These are phyloP conservation scores for Grosmannia clavigera DNA, from an alignment of 2,329 filamentous ascomycete genomes.

Conservation along the genomic window DNA sequence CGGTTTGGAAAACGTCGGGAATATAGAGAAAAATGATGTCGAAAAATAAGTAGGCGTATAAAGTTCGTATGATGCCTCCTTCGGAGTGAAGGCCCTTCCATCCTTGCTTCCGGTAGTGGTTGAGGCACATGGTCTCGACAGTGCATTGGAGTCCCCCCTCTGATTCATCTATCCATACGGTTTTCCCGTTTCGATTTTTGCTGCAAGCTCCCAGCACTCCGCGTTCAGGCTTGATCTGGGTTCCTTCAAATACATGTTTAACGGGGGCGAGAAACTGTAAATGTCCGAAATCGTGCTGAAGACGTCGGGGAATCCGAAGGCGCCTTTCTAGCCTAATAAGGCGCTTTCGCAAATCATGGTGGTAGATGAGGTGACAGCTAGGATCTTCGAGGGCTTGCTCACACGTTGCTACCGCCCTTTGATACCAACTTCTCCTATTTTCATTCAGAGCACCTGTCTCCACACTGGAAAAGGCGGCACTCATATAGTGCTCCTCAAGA, in stretches of 20 bases:
- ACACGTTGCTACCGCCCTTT: conserved; percentile 65
- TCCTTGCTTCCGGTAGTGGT: conserved; percentile 66
- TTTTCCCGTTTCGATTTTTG: conserved; percentile 43
- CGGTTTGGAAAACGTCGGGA: conserved; percentile 93
- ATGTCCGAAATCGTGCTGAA: conserved; percentile 89
- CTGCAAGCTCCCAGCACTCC: conserved; percentile 25
- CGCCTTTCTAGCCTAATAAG: conserved; percentile 82
- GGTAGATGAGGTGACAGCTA: conserved; percentile 82
- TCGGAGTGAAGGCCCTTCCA: conserved; percentile 96
- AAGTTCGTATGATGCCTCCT: conserved; percentile 80
- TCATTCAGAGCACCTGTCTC: conserved; percentile 23
- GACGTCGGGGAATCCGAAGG: conserved; percentile 67
- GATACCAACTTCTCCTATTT: conserved; percentile 75
- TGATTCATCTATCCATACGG: conserved; percentile 71
- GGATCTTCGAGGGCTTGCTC: conserved; percentile 77
- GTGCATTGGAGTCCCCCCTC: conserved; percentile 47
- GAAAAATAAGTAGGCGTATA: conserved; percentile 84
- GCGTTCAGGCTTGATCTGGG: conserved; percentile 49
- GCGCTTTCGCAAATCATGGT: conserved; percentile 89
- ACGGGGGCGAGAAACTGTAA: conserved; percentile 64
- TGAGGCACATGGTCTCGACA: conserved; percentile 91
- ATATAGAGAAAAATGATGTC: conserved; percentile 88
- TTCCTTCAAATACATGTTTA: conserved; percentile 64
- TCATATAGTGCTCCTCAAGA: conserved; percentile 92
- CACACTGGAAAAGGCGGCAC: conserved; percentile 34